Base-by-base conservation (phyloP, 2,329 filamentous ascomycete genomes). In the Trichoderma arundinaceum region DNA sequence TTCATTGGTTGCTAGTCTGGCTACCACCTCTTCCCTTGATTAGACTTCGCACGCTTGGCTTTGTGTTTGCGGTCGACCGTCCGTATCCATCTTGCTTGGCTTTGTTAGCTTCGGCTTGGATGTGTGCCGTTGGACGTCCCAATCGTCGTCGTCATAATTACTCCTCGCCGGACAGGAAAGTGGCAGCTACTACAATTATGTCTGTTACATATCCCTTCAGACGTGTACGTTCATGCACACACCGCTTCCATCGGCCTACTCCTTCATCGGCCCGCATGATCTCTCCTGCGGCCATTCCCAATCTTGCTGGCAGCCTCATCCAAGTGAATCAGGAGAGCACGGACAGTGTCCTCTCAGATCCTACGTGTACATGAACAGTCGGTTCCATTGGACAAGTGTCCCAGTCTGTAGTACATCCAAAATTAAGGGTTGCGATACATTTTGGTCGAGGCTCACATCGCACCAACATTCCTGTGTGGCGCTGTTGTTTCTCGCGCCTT, bases 401-500 rank as follows among this genome's bases (percentile, higher is more conserved):
- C 52, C 44, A 19, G 44, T 15, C 10, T 13, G 41, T 58, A 46
- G 49, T 22, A 17, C 44, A 63, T 58, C 39, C 44, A 38, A 46
- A 35, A 46, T 12, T 17, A 48, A 62, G 33, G 35, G 52, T 46
- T 64, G 44, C 58, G 22, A 39, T 32, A 33, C 19, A n/a, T 7
- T 33, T 63, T 52, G 64, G 44, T 48, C 38, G 61, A 56, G 54
- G 65, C 60, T 67, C 51, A 33, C 28, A 54, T 64, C 46, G 63
- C 46, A 62, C 59, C 53, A 58, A 54, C 53, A 64, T 64, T 67
- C 65, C 44, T 64, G 46, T 33, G 33, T 58, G 51, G 48, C 46
- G 38, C 43, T 58, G 59, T 64, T 54, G 28, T 49, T 62, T 33
- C 46, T 38, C 22, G 33, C 41, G 33, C 62, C 33, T 49, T 15